These are phyloP conservation scores for Candida dubliniensis DNA, from an alignment of 1,139 yeast genomes.

Conservation along the genomic window DNA sequence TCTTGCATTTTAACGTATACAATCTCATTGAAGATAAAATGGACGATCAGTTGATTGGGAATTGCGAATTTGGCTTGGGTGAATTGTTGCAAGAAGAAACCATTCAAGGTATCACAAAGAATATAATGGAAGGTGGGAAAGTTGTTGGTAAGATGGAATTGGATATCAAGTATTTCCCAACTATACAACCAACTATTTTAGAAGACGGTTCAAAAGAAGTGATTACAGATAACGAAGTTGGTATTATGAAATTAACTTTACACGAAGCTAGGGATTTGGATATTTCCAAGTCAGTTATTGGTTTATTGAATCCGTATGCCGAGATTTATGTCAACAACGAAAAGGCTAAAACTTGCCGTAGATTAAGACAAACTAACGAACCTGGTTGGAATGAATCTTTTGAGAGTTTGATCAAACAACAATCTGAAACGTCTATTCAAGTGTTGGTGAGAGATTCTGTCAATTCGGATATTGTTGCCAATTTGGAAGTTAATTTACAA, in stretches of 20 bases:
- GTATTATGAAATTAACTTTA: slow-evolving; percentile 68
- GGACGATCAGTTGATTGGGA: slow-evolving; percentile 58
- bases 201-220: slow-evolving; percentile 53
- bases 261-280: slow-evolving; percentile 76
- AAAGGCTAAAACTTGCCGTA: slow-evolving; percentile 55
- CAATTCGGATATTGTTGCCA: slow-evolving; percentile 50
- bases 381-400: slow-evolving; percentile 69
- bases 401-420: slow-evolving; percentile 62
- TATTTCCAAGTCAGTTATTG: slow-evolving; percentile 60
- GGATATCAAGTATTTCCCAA: slow-evolving; percentile 66
- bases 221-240: slow-evolving; percentile 60
- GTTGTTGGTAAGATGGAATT: slow-evolving; percentile 60
- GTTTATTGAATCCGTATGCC: slow-evolving; percentile 70
- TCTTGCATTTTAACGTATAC: slow-evolving; percentile 52
- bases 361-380: slow-evolving; percentile 63
- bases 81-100: slow-evolving; percentile 58
- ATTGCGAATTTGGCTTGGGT: slow-evolving; percentile 53
- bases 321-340: slow-evolving; percentile 60
- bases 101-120: slow-evolving; percentile 31
- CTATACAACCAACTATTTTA: slow-evolving; percentile 44
- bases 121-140: slow-evolving; percentile 51
- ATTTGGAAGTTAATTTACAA: slow-evolving; percentile 54
- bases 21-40: slow-evolving; percentile 53
- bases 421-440: slow-evolving; percentile 53
- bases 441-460: slow-evolving; percentile 59